phyloP scores from a whole-genome alignment of 2,329 filamentous ascomycete species.

The Penicillium sp. region DNA sequence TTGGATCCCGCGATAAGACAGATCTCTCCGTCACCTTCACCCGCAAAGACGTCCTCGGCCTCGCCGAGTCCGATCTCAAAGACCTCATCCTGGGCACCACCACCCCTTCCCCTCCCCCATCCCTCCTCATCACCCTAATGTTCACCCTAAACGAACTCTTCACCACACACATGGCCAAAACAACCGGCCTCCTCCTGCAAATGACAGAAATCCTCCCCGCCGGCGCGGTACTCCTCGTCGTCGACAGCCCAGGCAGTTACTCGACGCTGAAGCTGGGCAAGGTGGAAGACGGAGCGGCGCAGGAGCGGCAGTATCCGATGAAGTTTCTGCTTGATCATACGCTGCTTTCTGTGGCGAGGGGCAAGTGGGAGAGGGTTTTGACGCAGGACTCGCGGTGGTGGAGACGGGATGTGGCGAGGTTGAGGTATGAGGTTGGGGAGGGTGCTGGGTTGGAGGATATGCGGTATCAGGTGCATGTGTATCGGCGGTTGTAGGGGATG shows the following conservation, averaged over 20 bases:
- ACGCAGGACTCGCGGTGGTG: slow-evolving; percentile 84
- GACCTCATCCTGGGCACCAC: slow-evolving; percentile 31
- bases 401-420: slow-evolving; percentile 60
- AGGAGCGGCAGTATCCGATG: slow-evolving; percentile 77
- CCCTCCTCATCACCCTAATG: slow-evolving; percentile 73
- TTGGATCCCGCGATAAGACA: slow-evolving; percentile 7
- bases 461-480: slow-evolving; percentile 91
- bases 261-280: slow-evolving; percentile 74
- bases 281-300: slow-evolving; percentile 42
- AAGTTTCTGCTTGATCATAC: slow-evolving; percentile 87
- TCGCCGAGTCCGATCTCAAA: slow-evolving; percentile 42
- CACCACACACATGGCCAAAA: slow-evolving; percentile 70
- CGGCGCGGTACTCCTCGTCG: slow-evolving; percentile 74
- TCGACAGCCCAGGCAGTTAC: slow-evolving; percentile 93
- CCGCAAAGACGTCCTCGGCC: slow-evolving; percentile 54
- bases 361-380: slow-evolving; percentile 72
- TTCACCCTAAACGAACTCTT: slow-evolving; percentile 98
- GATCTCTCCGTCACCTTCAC: slow-evolving; percentile 45
- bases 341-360: slow-evolving; percentile 56
- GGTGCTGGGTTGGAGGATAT: slow-evolving; percentile 89
- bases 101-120: slow-evolving; percentile 7
- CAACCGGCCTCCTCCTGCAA: slow-evolving; percentile 73
- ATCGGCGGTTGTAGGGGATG: slow-evolving; percentile 48
- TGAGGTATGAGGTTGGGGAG: slow-evolving; percentile 84
- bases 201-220: slow-evolving; percentile 61